Conservation (phyloP, 2,329 filamentous ascomycete species). For the Exophiala calicioides region DNA sequence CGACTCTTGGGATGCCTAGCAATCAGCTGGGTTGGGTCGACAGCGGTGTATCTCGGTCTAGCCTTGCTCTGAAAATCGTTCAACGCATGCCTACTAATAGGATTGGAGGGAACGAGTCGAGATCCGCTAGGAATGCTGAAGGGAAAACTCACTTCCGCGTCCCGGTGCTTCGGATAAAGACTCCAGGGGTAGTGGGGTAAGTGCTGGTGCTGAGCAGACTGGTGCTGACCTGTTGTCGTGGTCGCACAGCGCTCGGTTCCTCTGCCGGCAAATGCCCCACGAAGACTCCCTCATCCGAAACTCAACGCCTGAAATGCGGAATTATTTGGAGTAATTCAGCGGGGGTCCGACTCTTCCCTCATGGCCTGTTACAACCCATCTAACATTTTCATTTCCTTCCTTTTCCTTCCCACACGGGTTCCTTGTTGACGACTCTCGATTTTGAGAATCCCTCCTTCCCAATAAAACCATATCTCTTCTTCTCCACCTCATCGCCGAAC, state of each 20-base stretch:
- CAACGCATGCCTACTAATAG: too few species aligned
- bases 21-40: constrained; percentile 13
- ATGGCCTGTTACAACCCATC: background rate
- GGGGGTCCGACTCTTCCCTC: background rate
- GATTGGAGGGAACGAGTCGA: constrained; percentile 6
- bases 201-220: background rate
- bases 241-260: too few species aligned
- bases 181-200: background rate
- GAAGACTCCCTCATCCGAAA: background rate
- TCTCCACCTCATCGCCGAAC: constrained; percentile 4
- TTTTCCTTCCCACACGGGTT: background rate
- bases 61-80: constrained; percentile 5
- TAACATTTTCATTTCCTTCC: background rate
- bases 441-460: background rate
- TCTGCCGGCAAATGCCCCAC: constrained; percentile 21
- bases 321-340: background rate
- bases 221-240: too few species aligned
- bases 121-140: constrained; percentile 4
- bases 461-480: background rate
- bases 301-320: background rate
- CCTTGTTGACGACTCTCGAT: background rate
- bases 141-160: too few species aligned
- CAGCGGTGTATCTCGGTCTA: constrained; percentile 18
- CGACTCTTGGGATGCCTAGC: constrained; percentile 13
- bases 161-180: too few species aligned